Evolutionary conservation across 129 eudicot species (phyloP).

Genomic region (Pulicaria dysenterica): DNA sequence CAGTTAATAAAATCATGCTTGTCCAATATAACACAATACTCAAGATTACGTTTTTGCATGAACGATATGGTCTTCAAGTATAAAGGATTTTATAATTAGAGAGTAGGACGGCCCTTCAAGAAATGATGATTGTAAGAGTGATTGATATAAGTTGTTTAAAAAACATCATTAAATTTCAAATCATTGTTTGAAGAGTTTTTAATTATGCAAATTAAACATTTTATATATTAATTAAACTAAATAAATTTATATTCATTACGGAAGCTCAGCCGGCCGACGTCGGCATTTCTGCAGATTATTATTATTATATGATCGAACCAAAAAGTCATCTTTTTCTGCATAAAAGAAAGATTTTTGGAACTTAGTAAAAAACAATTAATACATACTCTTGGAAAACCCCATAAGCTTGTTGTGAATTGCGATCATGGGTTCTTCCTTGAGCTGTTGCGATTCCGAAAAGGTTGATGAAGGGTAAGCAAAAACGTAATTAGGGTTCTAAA

Average conservation of each 20-base stretch:
- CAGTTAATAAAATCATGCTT: too few species aligned
- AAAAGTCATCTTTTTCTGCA: conserved; percentile 14
- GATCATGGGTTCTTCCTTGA: conserved; percentile 60
- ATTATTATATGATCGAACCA: conserved; percentile 14
- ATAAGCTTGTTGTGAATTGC: neutral
- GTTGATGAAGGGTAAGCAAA: conserved; percentile 64
- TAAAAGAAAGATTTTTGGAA: conserved; percentile 26
- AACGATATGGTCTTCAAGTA: too few species aligned
- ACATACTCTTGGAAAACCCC: conserved; percentile 22
- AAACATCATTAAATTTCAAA: too few species aligned
- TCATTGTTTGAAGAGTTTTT: neutral
- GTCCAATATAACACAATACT: too few species aligned
- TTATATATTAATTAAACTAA: neutral
- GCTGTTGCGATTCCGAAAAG: conserved; percentile 65
- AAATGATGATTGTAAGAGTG: too few species aligned
- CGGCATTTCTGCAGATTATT: conserved; percentile 44
- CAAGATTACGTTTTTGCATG: too few species aligned
- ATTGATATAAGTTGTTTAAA: too few species aligned
- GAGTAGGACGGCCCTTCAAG: neutral
- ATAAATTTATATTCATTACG: conserved; percentile 21
- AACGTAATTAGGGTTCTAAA: neutral
- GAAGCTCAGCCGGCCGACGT: conserved; percentile 56
- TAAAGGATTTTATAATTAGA: neutral
- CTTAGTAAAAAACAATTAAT: conserved; percentile 6
- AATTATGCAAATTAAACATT: neutral